Conservation (phyloP, 257 asterid species). For the Parsonsia alboflavescens region DNA sequence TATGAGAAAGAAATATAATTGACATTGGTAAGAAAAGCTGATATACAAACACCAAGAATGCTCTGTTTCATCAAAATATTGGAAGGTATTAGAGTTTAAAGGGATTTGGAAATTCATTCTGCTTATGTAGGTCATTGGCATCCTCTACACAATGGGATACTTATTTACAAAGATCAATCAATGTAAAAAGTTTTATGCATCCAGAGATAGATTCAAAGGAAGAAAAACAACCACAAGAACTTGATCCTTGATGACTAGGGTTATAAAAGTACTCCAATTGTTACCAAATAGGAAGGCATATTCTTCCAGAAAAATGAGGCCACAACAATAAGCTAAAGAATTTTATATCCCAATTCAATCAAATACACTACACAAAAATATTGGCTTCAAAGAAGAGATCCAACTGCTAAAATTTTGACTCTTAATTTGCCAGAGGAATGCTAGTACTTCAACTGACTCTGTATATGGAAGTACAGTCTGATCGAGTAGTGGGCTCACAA, state of each 20-base stretch:
- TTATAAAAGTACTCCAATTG: neutral
- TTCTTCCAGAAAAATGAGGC: neutral
- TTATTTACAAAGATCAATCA: neutral
- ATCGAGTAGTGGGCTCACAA: neutral
- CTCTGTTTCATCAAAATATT: neutral
- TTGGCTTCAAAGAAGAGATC: neutral
- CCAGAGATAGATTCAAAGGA: neutral
- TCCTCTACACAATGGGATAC: neutral
- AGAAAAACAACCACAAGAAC: neutral
- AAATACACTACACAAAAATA: neutral
- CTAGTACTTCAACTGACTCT: neutral
- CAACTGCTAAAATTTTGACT: neutral
- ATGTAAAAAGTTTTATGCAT: neutral
- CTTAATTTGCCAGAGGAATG: neutral
- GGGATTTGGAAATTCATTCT: neutral
- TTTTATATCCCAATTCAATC: neutral
- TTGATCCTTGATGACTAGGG: neutral
- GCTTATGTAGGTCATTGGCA: neutral
- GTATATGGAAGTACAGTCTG: neutral
- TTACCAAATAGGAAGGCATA: neutral
- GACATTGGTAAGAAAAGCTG: neutral
- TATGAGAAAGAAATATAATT: constrained; percentile 17
- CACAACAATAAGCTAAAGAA: neutral
- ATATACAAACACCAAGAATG: neutral
- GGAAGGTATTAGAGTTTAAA: neutral